These are phyloP conservation scores for Blumeria hordei DNA, from an alignment of 2,329 filamentous ascomycete species.

Conservation along the genomic window DNA sequence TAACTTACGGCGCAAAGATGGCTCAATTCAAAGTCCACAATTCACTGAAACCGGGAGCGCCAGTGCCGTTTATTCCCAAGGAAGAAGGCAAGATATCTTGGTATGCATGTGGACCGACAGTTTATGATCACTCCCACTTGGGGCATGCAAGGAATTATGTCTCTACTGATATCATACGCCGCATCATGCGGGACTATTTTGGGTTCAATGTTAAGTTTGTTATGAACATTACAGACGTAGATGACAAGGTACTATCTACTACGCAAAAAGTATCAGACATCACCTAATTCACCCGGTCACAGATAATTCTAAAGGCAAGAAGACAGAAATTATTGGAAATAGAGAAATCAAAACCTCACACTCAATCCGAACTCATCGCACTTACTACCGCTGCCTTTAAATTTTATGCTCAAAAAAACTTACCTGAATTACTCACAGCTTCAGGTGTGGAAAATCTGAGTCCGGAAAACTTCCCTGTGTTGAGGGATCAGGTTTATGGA, in stretches of 20 bases:
- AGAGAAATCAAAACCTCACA: slow-evolving; percentile 43
- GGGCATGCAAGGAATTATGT: slow-evolving; percentile 54
- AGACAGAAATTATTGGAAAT: slow-evolving; percentile 63
- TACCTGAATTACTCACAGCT: slow-evolving; percentile 23
- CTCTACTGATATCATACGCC: slow-evolving; percentile 43
- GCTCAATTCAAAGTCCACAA: slow-evolving; percentile 14
- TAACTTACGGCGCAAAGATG: slow-evolving; percentile 6
- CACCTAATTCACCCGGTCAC: slow-evolving; percentile 1
- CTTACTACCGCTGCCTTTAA: slow-evolving; percentile 28
- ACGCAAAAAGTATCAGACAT: slow-evolving; percentile 2
- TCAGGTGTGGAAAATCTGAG: slow-evolving; percentile 20
- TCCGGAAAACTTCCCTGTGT: slow-evolving; percentile 24
- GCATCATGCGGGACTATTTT: slow-evolving; percentile 45
- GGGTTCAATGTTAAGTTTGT: slow-evolving; percentile 42
- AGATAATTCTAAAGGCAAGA: slow-evolving; percentile 48
- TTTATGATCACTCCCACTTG: slow-evolving; percentile 41
- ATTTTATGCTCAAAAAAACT: slow-evolving; percentile 28
- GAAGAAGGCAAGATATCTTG: slow-evolving; percentile 22
- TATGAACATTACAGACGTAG: slow-evolving; percentile 50
- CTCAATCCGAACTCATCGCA: slow-evolving; percentile 21
- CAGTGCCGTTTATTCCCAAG: slow-evolving; percentile 12
- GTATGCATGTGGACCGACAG: slow-evolving; percentile 51
- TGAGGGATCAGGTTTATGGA: slow-evolving; percentile 28
- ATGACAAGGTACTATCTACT: slow-evolving; percentile 25
- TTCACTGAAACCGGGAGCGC: slow-evolving; percentile 11